Evolutionary conservation across 2,329 filamentous ascomycete species (phyloP), one percentile per base, ranked within the genome.

Genomic region (Curvularia hawaiiensis): DNA sequence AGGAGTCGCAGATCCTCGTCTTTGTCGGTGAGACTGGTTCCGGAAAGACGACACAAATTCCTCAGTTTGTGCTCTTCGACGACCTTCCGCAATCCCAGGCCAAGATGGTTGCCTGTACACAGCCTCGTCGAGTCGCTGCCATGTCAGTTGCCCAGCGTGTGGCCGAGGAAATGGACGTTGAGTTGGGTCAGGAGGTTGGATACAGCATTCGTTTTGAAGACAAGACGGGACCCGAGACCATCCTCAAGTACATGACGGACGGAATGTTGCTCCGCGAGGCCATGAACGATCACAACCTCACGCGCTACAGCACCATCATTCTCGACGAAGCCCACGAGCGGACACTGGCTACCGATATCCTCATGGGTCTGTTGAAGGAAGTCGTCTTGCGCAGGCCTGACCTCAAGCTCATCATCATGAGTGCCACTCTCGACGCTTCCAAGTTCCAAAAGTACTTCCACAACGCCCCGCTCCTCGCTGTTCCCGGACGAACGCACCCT

Each of bases 221-320:
- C 78, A 90, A 89, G 74, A 97, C 94, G 0, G 91, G 89, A 63
- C 87, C 91, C 2, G 84, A 88, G 18, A 99, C 95, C 1, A 91
- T 89, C 72, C 97, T 99, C 81, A 99, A 99, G 80, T 99, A 99
- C 80, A 97, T 99, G 94, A 99, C 95, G 16, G 95, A 99, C 70
- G 95, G 95, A 77, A 98, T 98, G 91, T 85, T 99, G 74, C 88
- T 97, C 79, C 86, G 95, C 80, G 95, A 99, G 79, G 92, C 97
- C 73, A 83, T 99, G 50, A 84, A 97, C 65, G 95, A 99, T 74
- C 90, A 93, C 0, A 90, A 97, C 68, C 80, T 99, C 64, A 90
- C 85, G 71, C 87, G 90, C 64, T 99, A 99, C 73, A 96, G 92
- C 0, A 92, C 95, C 59, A 97, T 99, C 71, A 99, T 99, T 89